Percentiles rank a stretch among this genome's conserved stretches.
Conservation (phyloP, 1,284 basidiomycete genomes). For the Fomitopsis schrenkii region DNA sequence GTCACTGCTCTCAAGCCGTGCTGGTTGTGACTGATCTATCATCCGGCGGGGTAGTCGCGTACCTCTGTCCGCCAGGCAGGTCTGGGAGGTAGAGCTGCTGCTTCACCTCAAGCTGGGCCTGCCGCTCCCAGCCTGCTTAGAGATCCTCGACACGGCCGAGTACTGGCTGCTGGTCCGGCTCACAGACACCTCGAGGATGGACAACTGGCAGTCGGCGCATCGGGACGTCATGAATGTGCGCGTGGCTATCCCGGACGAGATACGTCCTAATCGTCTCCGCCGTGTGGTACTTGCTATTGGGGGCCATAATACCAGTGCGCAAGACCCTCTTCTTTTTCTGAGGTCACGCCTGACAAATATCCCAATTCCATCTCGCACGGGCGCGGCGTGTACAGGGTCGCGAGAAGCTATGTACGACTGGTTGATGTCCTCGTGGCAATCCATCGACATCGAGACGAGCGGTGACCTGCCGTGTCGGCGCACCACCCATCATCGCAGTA, state of each 20-base stretch:
- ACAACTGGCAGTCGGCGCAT: too few species aligned
- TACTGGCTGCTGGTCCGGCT: too few species aligned
- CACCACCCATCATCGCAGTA: not conserved
- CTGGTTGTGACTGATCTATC: not conserved
- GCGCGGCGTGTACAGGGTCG: too few species aligned
- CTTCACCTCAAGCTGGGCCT: too few species aligned
- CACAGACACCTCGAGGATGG: too few species aligned
- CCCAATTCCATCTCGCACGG: too few species aligned
- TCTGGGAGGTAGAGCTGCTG: not conserved
- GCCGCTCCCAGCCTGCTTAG: too few species aligned
- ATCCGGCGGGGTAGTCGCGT: not conserved
- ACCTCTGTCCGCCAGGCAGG: not conserved
- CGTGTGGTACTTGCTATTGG: not conserved
- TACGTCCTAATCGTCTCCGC: not conserved
- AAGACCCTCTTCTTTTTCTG: not conserved
- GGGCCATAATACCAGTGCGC: not conserved
- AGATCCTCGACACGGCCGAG: too few species aligned
- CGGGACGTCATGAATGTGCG: not conserved
- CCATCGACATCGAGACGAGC: not conserved
- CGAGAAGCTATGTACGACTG: too few species aligned
- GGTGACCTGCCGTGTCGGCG: not conserved
- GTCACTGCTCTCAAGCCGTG: not conserved
- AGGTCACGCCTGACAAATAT: too few species aligned
- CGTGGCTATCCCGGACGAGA: not conserved
- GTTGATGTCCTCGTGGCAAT: not conserved